These are phyloP conservation scores for Sclerotinia borealis DNA, from an alignment of 2,329 filamentous ascomycete genomes.

Conservation along the genomic window DNA sequence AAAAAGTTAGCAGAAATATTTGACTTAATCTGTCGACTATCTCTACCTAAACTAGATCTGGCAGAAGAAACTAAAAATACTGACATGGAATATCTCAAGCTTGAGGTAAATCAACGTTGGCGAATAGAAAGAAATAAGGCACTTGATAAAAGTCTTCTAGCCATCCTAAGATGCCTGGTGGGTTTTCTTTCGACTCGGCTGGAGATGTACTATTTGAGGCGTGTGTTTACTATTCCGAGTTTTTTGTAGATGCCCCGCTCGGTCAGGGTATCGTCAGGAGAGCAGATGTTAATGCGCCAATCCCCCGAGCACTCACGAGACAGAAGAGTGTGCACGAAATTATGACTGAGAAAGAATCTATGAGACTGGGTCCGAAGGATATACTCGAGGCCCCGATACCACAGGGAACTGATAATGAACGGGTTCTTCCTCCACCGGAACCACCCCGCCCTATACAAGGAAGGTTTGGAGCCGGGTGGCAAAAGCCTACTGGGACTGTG, in stretches of 20 bases:
- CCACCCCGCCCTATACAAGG: background rate
- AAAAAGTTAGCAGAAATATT: background rate
- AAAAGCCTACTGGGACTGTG: too few relatives aligned
- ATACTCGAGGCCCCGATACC: background rate
- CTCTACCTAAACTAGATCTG: background rate
- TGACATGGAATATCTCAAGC: background rate
- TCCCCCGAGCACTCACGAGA: background rate
- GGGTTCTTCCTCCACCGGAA: too few relatives aligned
- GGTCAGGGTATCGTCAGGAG: background rate
- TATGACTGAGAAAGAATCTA: background rate
- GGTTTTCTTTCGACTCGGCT: background rate
- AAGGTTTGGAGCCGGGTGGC: background rate
- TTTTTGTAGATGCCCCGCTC: background rate
- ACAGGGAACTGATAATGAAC: too few relatives aligned
- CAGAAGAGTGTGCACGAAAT: background rate
- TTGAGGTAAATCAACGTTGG: background rate
- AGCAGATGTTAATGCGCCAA: background rate
- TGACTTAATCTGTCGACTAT: background rate
- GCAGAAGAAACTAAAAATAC: background rate
- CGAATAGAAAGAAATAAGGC: background rate
- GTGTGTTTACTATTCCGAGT: background rate
- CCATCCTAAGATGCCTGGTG: background rate
- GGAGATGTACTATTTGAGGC: background rate
- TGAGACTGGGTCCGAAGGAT: background rate
- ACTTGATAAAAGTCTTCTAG: background rate